Percentiles rank a stretch among this genome's conserved stretches.
Conservation (phyloP, 1,284 basidiomycete species). For the Amylostereum chailletii region DNA sequence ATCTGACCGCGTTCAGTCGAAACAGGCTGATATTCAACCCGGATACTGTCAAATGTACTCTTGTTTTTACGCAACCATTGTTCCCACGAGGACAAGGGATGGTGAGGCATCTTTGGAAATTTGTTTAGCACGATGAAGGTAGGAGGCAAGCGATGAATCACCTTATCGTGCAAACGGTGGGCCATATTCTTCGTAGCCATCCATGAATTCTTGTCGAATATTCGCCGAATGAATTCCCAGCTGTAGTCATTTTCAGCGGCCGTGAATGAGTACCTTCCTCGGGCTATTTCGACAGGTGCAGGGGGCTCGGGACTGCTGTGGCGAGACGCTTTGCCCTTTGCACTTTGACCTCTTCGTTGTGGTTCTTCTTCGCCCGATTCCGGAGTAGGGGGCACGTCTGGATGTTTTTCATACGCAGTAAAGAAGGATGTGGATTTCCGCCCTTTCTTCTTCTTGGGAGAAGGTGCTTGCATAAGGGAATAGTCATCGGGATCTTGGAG, state of each 20-base stretch:
- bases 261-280: slow-evolving; percentile 30
- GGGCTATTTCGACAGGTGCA: not conserved
- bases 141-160: slow-evolving; percentile 14
- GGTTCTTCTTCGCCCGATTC: not conserved
- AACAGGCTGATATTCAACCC: not conserved
- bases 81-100: slow-evolving; percentile 8
- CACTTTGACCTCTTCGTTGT: too few species aligned
- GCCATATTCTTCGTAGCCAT: slow-evolving; percentile 23
- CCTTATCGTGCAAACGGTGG: slow-evolving; percentile 29
- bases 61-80: not conserved
- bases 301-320: slow-evolving; percentile 4
- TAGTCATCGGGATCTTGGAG: slow-evolving; percentile 38
- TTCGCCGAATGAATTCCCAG: slow-evolving; percentile 21
- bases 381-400: too few species aligned
- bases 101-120: slow-evolving; percentile 9
- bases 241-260: slow-evolving; percentile 36
- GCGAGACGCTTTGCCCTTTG: not conserved
- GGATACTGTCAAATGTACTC: slow-evolving; percentile 7
- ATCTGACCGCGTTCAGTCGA: not conserved
- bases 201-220: slow-evolving; percentile 29
- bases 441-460: slow-evolving; percentile 14
- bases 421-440: slow-evolving; percentile 7
- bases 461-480: slow-evolving; percentile 13
- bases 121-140: slow-evolving; percentile 1
- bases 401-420: slow-evolving; percentile 1